phyloP scores from a whole-genome alignment of 768 basidiomycete species.

The Pisolithus orientalis region DNA sequence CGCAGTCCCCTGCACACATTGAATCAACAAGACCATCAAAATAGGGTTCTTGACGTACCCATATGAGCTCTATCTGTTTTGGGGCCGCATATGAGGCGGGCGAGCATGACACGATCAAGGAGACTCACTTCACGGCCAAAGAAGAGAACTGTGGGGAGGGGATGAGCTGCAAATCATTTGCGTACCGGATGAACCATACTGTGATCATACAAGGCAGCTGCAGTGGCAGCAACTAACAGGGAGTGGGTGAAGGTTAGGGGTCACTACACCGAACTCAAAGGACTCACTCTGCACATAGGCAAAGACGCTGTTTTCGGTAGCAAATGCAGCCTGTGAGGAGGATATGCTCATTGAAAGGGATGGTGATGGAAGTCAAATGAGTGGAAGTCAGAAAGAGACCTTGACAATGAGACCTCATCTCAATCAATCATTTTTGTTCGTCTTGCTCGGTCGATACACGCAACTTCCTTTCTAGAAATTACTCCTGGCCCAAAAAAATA shows the following conservation, averaged over 20 bases:
- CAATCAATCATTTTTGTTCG: neutral
- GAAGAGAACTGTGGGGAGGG: constrained; percentile 11
- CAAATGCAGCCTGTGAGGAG: constrained; percentile 4
- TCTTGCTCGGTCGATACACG: neutral
- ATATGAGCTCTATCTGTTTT: constrained; percentile 24
- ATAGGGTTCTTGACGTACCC: constrained; percentile 14
- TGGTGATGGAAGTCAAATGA: too few species aligned
- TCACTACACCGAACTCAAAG: neutral
- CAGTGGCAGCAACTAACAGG: constrained; percentile 22
- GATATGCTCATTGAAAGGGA: constrained; percentile 17
- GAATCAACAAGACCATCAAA: neutral
- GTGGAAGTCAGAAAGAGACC: neutral
- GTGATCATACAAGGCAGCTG: constrained; percentile 25
- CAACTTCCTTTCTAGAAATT: neutral
- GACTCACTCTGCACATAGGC: constrained; percentile 19
- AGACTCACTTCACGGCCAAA: constrained; percentile 23
- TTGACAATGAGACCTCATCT: neutral
- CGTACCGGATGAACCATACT: constrained; percentile 5
- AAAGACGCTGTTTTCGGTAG: constrained; percentile 7
- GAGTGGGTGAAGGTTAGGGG: constrained; percentile 2
- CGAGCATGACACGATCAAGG: neutral
- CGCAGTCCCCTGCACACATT: constrained; percentile 16
- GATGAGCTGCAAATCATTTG: neutral
- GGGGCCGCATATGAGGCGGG: neutral
- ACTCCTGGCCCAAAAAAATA: too few species aligned